Evolutionary conservation across 1,284 basidiomycete genomes (phyloP), one percentile per base, ranked within the genome.

Genomic region (Grifola frondosa): DNA sequence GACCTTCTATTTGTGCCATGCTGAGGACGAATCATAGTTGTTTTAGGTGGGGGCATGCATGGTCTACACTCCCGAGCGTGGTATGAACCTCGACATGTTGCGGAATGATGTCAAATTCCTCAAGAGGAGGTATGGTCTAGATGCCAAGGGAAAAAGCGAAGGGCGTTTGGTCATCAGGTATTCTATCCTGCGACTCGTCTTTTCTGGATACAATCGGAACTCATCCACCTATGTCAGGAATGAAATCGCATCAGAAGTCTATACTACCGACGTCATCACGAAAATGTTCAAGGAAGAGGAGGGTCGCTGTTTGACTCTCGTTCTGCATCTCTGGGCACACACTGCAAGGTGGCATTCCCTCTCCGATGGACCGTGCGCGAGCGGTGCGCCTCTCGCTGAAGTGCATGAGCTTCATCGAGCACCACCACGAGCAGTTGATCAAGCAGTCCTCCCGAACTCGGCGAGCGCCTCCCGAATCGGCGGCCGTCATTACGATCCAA

Each of bases 281-380:
- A 91, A 91, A 65, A 96, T 99, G 72, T 72, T 97, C 67, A 88
- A 88, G 57, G 94, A 97, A 61, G 96, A 99, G 68, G 96, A 96
- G 81, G 83, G 13, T 63, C 76, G 6, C 73, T 97, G n/a, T 99
- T 98, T 61, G 97, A 99, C 69, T 84, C 96, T 15, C 87, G 97
- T 36, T 89, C 84, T 10, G 97, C 96, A 13, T 87, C 90, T 3
- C 82, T 99, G 96, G 97, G 9, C 97, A 99, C 70, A 97, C 94
- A 2, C 73, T 99, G 8, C 96, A 99, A 64, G 96, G 96, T 15
- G 93, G 93, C 5, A 85, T 91, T 4, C 96, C 96, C 3, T 96
- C 94, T 0, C 96, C 96, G 0, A 77, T 91, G 53, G 97, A 99
- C 70, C 89, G 96, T 46, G 84, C 89, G 0, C 87, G 93, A 15